These are phyloP conservation scores for Daedaleopsis sinensis DNA, from an alignment of 768 basidiomycete genomes.

Conservation along the genomic window DNA sequence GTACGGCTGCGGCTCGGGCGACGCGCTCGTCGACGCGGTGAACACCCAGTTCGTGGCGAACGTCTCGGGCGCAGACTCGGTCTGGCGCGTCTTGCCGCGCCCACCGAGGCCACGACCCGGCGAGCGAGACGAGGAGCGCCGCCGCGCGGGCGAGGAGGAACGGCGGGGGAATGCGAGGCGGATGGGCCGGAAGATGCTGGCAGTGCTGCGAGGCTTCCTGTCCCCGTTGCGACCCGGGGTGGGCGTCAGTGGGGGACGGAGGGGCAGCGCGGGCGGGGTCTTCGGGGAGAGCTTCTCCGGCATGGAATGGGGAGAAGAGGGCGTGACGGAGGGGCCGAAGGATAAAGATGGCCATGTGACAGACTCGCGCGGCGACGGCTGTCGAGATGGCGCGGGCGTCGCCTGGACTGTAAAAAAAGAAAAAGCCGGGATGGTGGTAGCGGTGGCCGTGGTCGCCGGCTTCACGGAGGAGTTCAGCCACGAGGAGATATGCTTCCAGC, in stretches of 20 bases:
- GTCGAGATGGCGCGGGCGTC: conserved; percentile 18
- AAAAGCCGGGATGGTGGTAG: conserved; percentile 15
- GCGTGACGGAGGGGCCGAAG: conserved; percentile 14
- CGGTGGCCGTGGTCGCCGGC: conserved; percentile 4
- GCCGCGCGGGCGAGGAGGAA: conserved; percentile 25
- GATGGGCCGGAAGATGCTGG: conserved; percentile 37
- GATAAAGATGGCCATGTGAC: conserved; percentile 20
- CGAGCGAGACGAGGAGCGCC: conserved; percentile 21
- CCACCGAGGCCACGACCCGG: conserved; percentile 10
- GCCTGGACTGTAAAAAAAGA: conserved; percentile 20
- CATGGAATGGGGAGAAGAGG: conserved; percentile 18
- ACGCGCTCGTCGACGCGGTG: conserved; percentile 20
- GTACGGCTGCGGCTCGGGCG: conserved; percentile 27
- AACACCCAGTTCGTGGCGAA: conserved; percentile 26
- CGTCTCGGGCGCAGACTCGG: conserved; percentile 17
- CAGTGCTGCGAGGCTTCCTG: conserved; percentile 24
- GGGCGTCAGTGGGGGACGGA: conserved; percentile 16
- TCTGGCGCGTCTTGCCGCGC: conserved; percentile 19
- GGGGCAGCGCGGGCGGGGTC: conserved; percentile 21
- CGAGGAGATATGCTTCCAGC: conserved; percentile 18
- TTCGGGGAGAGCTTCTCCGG: conserved; percentile 17
- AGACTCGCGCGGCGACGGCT: conserved; percentile 20
- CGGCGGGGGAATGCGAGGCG: conserved; percentile 34
- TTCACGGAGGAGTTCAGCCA: conserved; percentile 19
- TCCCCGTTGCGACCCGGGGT: conserved; percentile 7